Conservation (phyloP, 177 flowering plant species). For the Vitis hybrid region DNA sequence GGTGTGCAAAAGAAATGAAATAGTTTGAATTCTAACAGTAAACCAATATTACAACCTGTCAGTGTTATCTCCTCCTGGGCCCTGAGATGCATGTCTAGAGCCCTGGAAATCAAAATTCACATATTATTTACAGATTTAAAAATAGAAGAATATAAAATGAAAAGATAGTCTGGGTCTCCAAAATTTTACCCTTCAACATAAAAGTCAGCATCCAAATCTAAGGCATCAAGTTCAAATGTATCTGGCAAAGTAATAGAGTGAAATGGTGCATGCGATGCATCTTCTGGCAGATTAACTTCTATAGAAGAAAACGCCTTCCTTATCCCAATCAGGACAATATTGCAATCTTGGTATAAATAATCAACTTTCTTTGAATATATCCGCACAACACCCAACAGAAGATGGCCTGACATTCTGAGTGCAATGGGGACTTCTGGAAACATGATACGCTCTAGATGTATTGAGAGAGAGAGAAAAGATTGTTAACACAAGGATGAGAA, state of each 20-base stretch:
- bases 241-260: constrained; percentile 75
- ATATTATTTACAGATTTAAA: neutral
- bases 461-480: neutral
- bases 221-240: constrained; percentile 64
- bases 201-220: constrained; percentile 43
- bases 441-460: constrained; percentile 61
- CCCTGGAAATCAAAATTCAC: constrained; percentile 32
- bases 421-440: constrained; percentile 89
- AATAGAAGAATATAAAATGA: neutral
- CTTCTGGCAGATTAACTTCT: constrained; percentile 60
- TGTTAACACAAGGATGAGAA: neutral
- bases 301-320: constrained; percentile 36
- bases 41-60: constrained; percentile 36
- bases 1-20: neutral
- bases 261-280: constrained; percentile 60
- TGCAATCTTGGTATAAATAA: constrained; percentile 67
- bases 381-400: constrained; percentile 85
- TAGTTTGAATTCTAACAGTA: neutral
- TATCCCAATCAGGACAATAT: constrained; percentile 32
- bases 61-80: constrained; percentile 73
- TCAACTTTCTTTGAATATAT: constrained; percentile 90
- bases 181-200: constrained; percentile 36
- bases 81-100: constrained; percentile 50
- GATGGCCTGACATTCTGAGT: constrained; percentile 77
- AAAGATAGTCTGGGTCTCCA: neutral